Base-by-base conservation (phyloP, 225 moss, liverwort and hornwort species). In the Bryum argenteum region DNA sequence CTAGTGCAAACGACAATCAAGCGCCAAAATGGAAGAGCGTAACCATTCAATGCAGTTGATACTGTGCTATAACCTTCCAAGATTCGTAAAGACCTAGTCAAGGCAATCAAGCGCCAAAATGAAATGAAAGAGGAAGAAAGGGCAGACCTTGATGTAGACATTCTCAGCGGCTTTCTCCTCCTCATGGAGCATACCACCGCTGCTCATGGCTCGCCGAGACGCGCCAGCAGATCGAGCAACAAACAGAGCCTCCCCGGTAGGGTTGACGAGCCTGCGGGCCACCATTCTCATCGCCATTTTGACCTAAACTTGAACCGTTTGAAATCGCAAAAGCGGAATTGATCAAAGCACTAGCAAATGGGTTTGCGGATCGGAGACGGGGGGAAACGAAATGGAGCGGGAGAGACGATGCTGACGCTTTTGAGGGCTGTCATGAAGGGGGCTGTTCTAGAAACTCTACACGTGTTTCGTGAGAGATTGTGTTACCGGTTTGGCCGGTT, bases 151-250 rank as follows among this genome's bases (percentile, higher is more conserved):
- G 82, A 95, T 92, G 50, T 65, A 95, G 26, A 91, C 44, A 16
- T 40, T 81, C 74, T 95, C 95, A 0, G 92, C 92, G 15, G 95
- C 95, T 67, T 80, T 86, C 85, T 95, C 95, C 77, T 92, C 93
- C 0, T 95, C 95, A 0, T 77, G 65, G 0, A 95, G 16, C 0
- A 84, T 4, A 0, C 61, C 72, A 17, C 73, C 70, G 21, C 71
- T 53, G 63, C 91, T 84, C 58, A 74, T 88, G 83, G 74, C 65
- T n/a, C 79, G 74, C 38, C 80, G 70, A 33, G 33, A 33, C 48
- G 12, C 50, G 51, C 21, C 47, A 19, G 88, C 47, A 19, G 88
- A 78, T 57, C 87, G 85, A 37, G 80, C 71, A 24, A 78, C 69
- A 8, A 79, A 28, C 19, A 82, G 66, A 55, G 69, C 70, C 82